Evolutionary conservation across 2,329 filamentous ascomycete genomes (phyloP), one percentile per base, ranked within the genome.

Genomic region (Tolypocladium pustulatum): DNA sequence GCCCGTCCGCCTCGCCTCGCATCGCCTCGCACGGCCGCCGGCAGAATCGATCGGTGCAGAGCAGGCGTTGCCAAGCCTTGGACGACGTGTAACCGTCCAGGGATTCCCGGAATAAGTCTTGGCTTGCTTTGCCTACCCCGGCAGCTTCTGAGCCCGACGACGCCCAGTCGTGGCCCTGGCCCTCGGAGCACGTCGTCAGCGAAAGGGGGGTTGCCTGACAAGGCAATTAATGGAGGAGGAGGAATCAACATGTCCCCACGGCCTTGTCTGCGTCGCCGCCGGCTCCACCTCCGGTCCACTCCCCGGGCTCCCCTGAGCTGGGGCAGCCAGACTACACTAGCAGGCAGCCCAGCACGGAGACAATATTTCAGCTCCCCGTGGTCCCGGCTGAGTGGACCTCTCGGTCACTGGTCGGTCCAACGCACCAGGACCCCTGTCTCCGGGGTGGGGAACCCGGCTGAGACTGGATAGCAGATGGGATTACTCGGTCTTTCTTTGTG

Each of bases 311-410:
- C 46, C 46, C 46, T 51, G 46, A 25, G 10, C 43, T 7, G 43
- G 1, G n/a, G 7, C 40, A 22, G 41, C n/a, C 38, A 41, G 38
- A n/a, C 41, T 4, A 51, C 12, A 32, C 46, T 32, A 30, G 25
- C 46, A 51, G 46, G 27, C 46, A 30, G 46, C 27, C 43, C 46
- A 32, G 27, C 15, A n/a, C 46, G 27, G 46, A 51, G 46, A 51
- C 25, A 32, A n/a, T 17, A n/a, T 0, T 32, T 54, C 32, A 37
- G 57, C 57, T 58, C 40, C n/a, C 55, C 54, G 55, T 38, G 41
- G 51, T 63, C 53, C 61, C 63, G 58, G 58, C 54, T 57, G 55
- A 58, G 62, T 63, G 59, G 61, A 60, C 58, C 58, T 56, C 52
- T 55, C 61, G 59, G 56, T 59, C 60, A 62, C 46, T 60, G 61